phyloP scores from a whole-genome alignment of 352 stramenopile species.

The Pythium periplocum region DNA sequence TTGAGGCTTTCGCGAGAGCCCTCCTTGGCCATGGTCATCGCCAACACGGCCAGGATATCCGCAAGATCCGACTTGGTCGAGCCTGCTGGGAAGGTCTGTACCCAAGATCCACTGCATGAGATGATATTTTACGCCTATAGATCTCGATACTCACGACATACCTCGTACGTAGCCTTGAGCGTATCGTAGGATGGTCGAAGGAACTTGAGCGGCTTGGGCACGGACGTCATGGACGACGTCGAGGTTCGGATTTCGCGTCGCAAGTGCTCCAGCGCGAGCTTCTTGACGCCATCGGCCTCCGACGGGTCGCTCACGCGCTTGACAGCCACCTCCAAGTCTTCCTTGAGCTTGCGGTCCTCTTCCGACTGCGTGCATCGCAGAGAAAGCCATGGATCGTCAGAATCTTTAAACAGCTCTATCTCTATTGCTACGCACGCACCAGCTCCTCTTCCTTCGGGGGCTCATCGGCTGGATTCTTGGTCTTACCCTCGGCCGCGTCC shows the following conservation, averaged over 20 bases:
- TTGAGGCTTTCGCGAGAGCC: slow-evolving; percentile 81
- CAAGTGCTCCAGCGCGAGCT: slow-evolving; percentile 94
- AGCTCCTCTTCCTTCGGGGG: slow-evolving; percentile 50
- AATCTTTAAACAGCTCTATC: not conserved
- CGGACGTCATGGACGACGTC: slow-evolving; percentile 98
- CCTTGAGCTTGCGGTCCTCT: slow-evolving; percentile 91
- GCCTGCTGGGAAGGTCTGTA: slow-evolving; percentile 28
- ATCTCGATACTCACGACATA: slow-evolving; percentile 3
- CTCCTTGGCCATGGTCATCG: slow-evolving; percentile 98
- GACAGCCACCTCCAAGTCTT: slow-evolving; percentile 89
- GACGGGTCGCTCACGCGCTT: slow-evolving; percentile 58
- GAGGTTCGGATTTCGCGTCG: slow-evolving; percentile 95
- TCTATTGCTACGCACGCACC: slow-evolving; percentile 28
- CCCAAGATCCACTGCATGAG: not conserved
- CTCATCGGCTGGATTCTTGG: slow-evolving; percentile 25
- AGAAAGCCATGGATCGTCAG: not conserved
- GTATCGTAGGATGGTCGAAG: slow-evolving; percentile 93
- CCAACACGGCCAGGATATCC: slow-evolving; percentile 91
- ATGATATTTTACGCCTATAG: too few species aligned
- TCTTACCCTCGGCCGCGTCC: slow-evolving; percentile 19
- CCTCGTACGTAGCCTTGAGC: slow-evolving; percentile 85
- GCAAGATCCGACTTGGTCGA: slow-evolving; percentile 80
- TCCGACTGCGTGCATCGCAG: slow-evolving; percentile 47
- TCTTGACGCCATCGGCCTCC: slow-evolving; percentile 65
- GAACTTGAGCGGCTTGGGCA: slow-evolving; percentile 99